These are phyloP conservation scores for Scenedesmus sp. DNA, from an alignment of 163 green algal genomes.

Conservation along the genomic window DNA sequence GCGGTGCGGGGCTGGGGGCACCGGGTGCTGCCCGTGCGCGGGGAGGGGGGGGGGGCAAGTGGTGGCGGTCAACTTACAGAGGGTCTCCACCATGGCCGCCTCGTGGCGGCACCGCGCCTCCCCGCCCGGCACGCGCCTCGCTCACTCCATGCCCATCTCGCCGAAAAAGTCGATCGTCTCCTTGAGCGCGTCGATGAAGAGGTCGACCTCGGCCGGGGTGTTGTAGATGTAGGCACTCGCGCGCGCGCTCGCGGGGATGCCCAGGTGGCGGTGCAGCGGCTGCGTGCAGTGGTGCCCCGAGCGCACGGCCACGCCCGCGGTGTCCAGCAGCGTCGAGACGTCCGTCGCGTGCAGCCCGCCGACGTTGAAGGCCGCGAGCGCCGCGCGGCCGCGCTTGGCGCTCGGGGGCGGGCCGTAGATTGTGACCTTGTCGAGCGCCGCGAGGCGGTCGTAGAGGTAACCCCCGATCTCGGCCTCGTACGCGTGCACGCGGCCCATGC, in stretches of 20 bases:
- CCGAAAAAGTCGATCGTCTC: conserved; percentile 92
- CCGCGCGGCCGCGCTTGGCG: conserved; percentile 66
- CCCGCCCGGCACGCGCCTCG: too few species aligned
- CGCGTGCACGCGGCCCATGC: conserved; percentile 72
- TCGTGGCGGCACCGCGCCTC: too few species aligned
- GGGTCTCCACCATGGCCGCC: too few species aligned
- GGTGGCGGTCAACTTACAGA: too few species aligned
- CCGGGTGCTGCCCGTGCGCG: too few species aligned
- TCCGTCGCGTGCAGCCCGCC: conserved; percentile 95
- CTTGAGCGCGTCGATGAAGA: conserved; percentile 85
- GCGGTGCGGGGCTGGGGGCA: too few species aligned
- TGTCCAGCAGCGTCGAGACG: conserved; percentile 92
- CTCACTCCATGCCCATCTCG: conserved; percentile 45
- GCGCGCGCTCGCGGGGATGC: conserved; percentile 81
- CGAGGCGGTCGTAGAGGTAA: conserved; percentile 74
- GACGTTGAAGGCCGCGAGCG: conserved; percentile 94
- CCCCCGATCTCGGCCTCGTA: conserved; percentile 87
- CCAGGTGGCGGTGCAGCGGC: conserved; percentile 85
- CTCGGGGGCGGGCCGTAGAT: conserved; percentile 90
- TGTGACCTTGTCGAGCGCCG: conserved; percentile 68
- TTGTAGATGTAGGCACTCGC: conserved; percentile 98
- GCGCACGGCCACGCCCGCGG: conserved; percentile 87
- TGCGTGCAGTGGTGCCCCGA: conserved; percentile 98
- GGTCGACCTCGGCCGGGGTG: conserved; percentile 88
- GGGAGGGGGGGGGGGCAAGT: too few species aligned